Evolutionary conservation across 2,329 filamentous ascomycete species (phyloP).

Genomic region (Alternaria panax): DNA sequence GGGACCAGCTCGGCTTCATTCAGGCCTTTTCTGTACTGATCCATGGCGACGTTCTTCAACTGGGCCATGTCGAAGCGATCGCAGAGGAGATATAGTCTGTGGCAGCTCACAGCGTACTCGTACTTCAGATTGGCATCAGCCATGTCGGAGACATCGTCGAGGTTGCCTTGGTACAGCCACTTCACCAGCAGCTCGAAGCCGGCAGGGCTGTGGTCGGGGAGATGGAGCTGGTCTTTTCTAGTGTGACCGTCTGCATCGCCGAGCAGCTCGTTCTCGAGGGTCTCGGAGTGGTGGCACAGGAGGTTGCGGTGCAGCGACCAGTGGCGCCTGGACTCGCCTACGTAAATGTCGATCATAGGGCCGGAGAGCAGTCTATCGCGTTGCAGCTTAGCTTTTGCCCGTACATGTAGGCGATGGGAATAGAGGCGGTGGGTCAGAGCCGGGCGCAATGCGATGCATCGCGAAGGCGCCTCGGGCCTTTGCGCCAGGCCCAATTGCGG

Average conservation of each 20-base stretch:
- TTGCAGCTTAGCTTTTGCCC: constrained; percentile 55
- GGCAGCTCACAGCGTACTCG: constrained; percentile 62
- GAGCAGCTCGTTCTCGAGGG: constrained; percentile 50
- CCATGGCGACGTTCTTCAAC: constrained; percentile 63
- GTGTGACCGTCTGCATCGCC: constrained; percentile 45
- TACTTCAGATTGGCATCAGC: constrained; percentile 58
- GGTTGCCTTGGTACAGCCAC: constrained; percentile 63
- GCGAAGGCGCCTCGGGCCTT: constrained; percentile 16
- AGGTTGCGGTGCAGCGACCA: constrained; percentile 63
- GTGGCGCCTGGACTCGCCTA: constrained; percentile 56
- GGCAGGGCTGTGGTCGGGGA: constrained; percentile 58
- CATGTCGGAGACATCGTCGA: constrained; percentile 59
- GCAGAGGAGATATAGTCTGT: constrained; percentile 62
- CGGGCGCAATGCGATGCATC: constrained; percentile 40
- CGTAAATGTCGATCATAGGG: constrained; percentile 60
- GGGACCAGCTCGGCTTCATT: constrained; percentile 60
- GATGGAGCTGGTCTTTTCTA: constrained; percentile 53
- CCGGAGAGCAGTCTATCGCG: constrained; percentile 62
- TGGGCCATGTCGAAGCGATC: constrained; percentile 59
- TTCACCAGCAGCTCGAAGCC: constrained; percentile 64
- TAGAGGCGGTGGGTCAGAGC: constrained; percentile 46
- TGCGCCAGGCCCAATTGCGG: constrained; percentile 22
- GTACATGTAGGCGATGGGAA: constrained; percentile 49
- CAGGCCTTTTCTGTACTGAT: constrained; percentile 61
- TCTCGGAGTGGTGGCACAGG: constrained; percentile 61